Base-by-base conservation (phyloP, 1,284 basidiomycete species). In the Clitocybe nebularis region DNA sequence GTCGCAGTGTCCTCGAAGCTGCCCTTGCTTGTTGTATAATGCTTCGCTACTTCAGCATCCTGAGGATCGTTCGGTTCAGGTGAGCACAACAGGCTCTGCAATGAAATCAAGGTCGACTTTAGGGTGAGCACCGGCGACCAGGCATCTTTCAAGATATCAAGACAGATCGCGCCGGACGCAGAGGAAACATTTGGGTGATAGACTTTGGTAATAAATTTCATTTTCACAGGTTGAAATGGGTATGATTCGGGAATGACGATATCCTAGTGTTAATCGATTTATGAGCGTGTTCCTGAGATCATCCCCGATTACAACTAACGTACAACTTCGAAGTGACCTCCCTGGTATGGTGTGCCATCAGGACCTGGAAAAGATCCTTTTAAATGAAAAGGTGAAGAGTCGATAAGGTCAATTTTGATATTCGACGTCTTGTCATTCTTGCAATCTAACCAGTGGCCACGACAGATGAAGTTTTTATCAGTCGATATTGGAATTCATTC, bases 161-260 rank as follows among this genome's bases (percentile, higher is more conserved):
- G 83, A 62, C 91, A 93, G 66, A 93, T 93, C 43, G 89, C 91
- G 40, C 91, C 95, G 9, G 89, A 93, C 30, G 89, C 89, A 19
- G 92, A 96, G 17, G 93, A 96, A 41, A 99, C 77, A 62, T 98
- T 99, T 1, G 96, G 95, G 67, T 98, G 95, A 62, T 98, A 99
- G 33, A 98, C 90, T 65, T 94, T 93, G 47, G 90, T 95, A 55
- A 91, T 82, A 64, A 96, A 96, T 63, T 93, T 93, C 93, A 99
- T 98, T 74, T 98, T 97, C 49, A 96, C 88, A 0, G 95, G 93
- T 64, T 94, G 89, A 64, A 98, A 98, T 3, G 95, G 95, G 62
- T 98, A 98, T 36, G 85, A 79, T 39, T 94, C 90, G 1, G 94
- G 93, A 51, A 97, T 92, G n/a, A 85, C 74, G 55, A 97, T 97